These are phyloP conservation scores for Anaeromyces robustus DNA, from an alignment of 192 early-diverging fungal species.

Conservation along the genomic window DNA sequence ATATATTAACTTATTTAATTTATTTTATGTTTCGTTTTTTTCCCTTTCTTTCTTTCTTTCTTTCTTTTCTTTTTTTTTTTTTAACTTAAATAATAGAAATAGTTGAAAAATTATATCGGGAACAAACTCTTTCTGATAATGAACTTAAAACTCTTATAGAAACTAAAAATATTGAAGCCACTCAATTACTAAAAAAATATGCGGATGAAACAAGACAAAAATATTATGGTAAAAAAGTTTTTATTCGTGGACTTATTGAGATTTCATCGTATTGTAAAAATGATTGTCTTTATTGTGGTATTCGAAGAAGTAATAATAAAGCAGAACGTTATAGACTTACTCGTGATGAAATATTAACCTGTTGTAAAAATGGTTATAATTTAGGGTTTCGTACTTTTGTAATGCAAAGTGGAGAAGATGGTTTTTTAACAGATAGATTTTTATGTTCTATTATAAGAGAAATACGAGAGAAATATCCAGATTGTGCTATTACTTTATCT, in stretches of 20 bases:
- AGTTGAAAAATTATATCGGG: background rate
- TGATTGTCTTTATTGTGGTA: background rate
- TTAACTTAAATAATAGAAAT: background rate
- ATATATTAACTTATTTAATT: too few species aligned
- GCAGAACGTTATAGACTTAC: background rate
- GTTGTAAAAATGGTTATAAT: background rate
- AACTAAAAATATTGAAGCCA: background rate
- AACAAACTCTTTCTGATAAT: background rate
- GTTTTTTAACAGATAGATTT: background rate
- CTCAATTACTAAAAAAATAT: background rate
- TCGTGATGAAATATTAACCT: background rate
- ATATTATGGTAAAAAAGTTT: background rate
- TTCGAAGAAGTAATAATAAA: background rate
- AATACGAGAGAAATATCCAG: background rate
- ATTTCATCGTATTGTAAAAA: background rate
- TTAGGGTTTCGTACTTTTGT: background rate
- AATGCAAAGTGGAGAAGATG: background rate
- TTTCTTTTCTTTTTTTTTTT: too few species aligned
- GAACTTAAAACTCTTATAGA: background rate
- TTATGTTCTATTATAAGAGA: background rate
- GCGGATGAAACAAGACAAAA: background rate
- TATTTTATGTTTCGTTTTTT: too few species aligned
- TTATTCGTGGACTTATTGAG: background rate
- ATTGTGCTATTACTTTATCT: background rate
- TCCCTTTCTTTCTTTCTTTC: too few species aligned